Evolutionary conservation across 805 yeast species (phyloP).

Genomic region (Candida michaelii): DNA sequence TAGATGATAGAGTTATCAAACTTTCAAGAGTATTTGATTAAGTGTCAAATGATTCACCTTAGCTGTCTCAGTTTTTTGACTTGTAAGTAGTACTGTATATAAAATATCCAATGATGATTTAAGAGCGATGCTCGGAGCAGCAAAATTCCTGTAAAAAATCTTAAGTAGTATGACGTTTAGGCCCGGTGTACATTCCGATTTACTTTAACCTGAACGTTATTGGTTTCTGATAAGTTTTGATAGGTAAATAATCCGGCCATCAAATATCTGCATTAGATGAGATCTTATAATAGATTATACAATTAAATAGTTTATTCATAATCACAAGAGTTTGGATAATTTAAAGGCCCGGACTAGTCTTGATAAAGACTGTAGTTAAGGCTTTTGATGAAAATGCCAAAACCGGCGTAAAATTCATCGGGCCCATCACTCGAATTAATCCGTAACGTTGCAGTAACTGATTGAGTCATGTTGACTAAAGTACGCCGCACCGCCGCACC

Average conservation of each 20-base stretch:
- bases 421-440: neutral
- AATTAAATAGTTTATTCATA: too few relatives aligned
- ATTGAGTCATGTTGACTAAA: slow-evolving; percentile 7
- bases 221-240: slow-evolving; percentile 1
- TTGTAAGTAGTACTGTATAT: slow-evolving; percentile 5
- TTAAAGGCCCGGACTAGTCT: too few relatives aligned
- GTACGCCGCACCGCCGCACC: slow-evolving; percentile 3
- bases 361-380: neutral
- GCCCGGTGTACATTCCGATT: neutral
- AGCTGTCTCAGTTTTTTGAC: neutral
- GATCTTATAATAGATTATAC: too few relatives aligned
- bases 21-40: slow-evolving; percentile 49
- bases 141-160: neutral
- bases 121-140: slow-evolving; percentile 4
- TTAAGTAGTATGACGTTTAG: neutral
- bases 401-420: neutral
- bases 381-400: neutral
- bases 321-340: too few relatives aligned
- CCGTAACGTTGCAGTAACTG: neutral
- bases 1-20: slow-evolving; percentile 65
- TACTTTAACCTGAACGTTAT: neutral
- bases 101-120: slow-evolving; percentile 4
- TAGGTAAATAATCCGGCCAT: too few relatives aligned
- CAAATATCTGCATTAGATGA: too few relatives aligned
- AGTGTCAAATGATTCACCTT: neutral